Evolutionary conservation across 2,329 filamentous ascomycete species (phyloP).

Genomic region (Parafenestella ontariensis): DNA sequence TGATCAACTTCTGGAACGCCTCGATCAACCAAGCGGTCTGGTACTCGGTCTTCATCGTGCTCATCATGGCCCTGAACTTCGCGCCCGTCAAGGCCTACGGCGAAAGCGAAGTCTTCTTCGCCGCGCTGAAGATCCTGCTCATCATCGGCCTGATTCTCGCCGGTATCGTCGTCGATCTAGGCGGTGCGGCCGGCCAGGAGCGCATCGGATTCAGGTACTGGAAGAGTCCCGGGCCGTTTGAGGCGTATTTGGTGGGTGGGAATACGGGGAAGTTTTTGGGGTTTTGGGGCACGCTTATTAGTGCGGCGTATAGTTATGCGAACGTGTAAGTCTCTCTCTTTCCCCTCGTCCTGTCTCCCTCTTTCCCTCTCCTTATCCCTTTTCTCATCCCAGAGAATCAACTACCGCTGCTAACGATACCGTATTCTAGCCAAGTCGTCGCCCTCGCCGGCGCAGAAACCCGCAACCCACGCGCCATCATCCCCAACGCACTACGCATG

Average conservation of each 20-base stretch:
- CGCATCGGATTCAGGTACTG: slow-evolving; percentile 67
- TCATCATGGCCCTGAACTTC: slow-evolving; percentile 16
- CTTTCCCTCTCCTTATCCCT: no score
- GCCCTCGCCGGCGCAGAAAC: slow-evolving; percentile 65
- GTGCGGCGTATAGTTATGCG: slow-evolving; percentile 65
- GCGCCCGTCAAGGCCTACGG: slow-evolving; percentile 23
- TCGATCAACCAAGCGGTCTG: slow-evolving; percentile 15
- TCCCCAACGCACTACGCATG: slow-evolving; percentile 51
- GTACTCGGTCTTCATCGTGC: slow-evolving; percentile 14
- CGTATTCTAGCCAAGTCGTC: slow-evolving; percentile 67
- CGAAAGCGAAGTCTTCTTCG: slow-evolving; percentile 59
- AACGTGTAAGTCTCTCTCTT: slow-evolving; percentile 55
- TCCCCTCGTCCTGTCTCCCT: no score
- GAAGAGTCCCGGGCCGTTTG: slow-evolving; percentile 64
- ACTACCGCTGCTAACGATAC: no score
- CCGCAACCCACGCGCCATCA: slow-evolving; percentile 55
- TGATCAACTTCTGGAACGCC: slow-evolving; percentile 75
- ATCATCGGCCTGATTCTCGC: slow-evolving; percentile 5
- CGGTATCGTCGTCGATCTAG: slow-evolving; percentile 8
- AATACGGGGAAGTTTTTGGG: slow-evolving; percentile 64
- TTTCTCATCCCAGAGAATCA: no score
- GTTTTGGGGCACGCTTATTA: slow-evolving; percentile 34
- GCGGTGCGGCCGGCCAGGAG: slow-evolving; percentile 7
- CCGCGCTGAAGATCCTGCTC: slow-evolving; percentile 50
- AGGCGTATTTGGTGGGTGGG: slow-evolving; percentile 54